Base-by-base conservation (phyloP, 805 yeast genomes). In the Teunomyces pallodes region DNA sequence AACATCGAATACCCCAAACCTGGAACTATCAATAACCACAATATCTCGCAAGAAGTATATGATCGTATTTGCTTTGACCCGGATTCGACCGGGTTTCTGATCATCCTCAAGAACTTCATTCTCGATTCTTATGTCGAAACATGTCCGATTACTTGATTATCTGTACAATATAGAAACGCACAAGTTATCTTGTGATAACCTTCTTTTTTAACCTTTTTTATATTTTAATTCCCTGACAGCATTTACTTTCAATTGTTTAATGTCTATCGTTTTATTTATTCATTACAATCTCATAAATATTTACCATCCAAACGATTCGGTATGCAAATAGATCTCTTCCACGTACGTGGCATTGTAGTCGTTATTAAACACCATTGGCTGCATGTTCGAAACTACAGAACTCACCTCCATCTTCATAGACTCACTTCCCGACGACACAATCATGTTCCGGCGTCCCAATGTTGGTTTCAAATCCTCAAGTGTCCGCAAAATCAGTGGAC, bases 221-320 rank as follows among this genome's bases (percentile, higher is more conserved):
- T 5, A 20, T 20, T 20, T 20, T 20, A 20, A 20, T 20, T 20
- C 24, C 5, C 5, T 5, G 24, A 30, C 6, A 10, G n/a, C n/a
- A 30, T 30, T 30, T 1, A 30, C n/a, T 10, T 4, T 10, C 10
- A 4, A n/a, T 9, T 9, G 14, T 31, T 31, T 31, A 13, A n/a
- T n/a, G 14, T n/a, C 33, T 31, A 31, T 31, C 13, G 6, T 9
- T 31, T 9, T 31, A n/a, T 20, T n/a, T 4, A 20, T 20, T 20
- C 24, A 20, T 20, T 20, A 20, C 24, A 20, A 20, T 20, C 24
- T 20, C 24, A 20, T 20, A 20, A 20, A 38, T 10, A 10, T 16
- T 50, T 55, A 69, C 73, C 73, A 79, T 0, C 80, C 79, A 56
- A 76, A 80, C 31, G 74, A 62, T 55, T 80, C 84, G 0, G 82